A percentile compares a stretch with the other conserved stretches of the same genome.
Evolutionary conservation across 73 alveolate species (phyloP).

Genomic region (Chromera velia): DNA sequence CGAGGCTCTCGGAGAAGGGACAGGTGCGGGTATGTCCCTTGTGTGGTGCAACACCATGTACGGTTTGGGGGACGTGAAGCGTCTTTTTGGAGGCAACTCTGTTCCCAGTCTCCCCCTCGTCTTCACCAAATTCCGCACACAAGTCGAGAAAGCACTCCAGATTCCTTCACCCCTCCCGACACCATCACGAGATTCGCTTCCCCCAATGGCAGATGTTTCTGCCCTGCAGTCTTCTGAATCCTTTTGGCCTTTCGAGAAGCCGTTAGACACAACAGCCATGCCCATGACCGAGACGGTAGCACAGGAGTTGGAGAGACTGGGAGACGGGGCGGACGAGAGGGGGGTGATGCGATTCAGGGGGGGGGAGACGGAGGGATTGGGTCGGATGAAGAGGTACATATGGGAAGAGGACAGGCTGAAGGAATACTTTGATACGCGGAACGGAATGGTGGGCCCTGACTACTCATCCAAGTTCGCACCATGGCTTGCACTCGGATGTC

Average conservation of each 20-base stretch:
- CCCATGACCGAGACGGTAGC: too few species aligned
- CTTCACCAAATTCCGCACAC: slow-evolving; percentile 1
- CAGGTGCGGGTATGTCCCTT: not conserved
- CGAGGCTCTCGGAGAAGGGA: slow-evolving; percentile 1
- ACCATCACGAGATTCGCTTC: not conserved
- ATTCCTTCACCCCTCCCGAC: not conserved
- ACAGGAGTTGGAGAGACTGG: too few species aligned
- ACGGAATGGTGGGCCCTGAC: slow-evolving; percentile 53
- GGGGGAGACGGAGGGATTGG: slow-evolving; percentile 44
- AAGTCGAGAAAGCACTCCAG: not conserved
- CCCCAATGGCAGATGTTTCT: slow-evolving; percentile 10
- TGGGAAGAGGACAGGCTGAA: slow-evolving; percentile 45
- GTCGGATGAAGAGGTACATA: slow-evolving; percentile 34
- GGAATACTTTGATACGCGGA: slow-evolving; percentile 46
- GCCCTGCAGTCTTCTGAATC: slow-evolving; percentile 18
- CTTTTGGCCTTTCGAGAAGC: slow-evolving; percentile 16
- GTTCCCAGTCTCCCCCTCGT: not conserved
- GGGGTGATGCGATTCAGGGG: slow-evolving; percentile 33
- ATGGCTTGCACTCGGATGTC: slow-evolving; percentile 62
- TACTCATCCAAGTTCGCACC: slow-evolving; percentile 61
- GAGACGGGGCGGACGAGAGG: too few species aligned
- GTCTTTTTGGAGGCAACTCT: slow-evolving; percentile 25
- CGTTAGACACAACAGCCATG: slow-evolving; percentile 6
- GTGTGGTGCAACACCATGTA: slow-evolving; percentile 46
- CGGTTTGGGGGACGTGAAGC: slow-evolving; percentile 38